phyloP scores from a whole-genome alignment of 2,329 filamentous ascomycete genomes.

The Neoscytalidium dimidiatum region DNA sequence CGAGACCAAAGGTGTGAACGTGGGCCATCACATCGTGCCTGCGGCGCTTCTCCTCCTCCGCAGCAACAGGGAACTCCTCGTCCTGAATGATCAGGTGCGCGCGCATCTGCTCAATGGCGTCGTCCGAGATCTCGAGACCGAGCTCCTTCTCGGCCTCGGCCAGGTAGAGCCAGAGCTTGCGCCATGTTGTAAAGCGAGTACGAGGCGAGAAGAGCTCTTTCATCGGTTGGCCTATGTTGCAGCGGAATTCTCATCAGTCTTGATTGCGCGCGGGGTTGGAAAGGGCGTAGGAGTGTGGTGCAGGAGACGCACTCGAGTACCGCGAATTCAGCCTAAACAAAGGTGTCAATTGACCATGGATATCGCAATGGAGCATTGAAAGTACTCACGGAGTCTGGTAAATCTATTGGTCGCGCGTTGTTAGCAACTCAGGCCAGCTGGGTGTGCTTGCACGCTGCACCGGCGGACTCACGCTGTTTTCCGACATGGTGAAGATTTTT shows the following conservation, averaged over 20 bases:
- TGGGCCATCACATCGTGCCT: conserved; percentile 68
- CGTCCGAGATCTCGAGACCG: conserved; percentile 73
- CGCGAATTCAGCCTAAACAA: conserved; percentile 19
- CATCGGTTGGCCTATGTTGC: conserved; percentile 28
- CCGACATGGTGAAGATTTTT: not conserved
- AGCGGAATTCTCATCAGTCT: not conserved
- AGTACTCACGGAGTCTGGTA: conserved; percentile 19
- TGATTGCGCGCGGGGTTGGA: not conserved
- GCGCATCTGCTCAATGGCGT: conserved; percentile 54
- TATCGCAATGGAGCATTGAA: not conserved
- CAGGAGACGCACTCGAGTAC: conserved; percentile 18
- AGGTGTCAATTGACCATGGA: not conserved
- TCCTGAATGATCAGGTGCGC: conserved; percentile 48
- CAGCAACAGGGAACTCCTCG: conserved; percentile 49
- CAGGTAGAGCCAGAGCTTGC: conserved; percentile 81
- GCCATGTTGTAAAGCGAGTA: conserved; percentile 75
- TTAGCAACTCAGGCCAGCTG: not conserved
- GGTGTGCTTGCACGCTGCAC: not conserved
- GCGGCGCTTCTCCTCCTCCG: conserved; percentile 49
- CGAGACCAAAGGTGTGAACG: conserved; percentile 73
- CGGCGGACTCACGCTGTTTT: conserved; percentile 19
- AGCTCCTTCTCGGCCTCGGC: conserved; percentile 82
- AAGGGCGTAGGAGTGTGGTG: not conserved
- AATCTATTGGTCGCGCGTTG: not conserved
- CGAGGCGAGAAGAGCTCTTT: conserved; percentile 76